phyloP scores from a whole-genome alignment of 2,329 filamentous ascomycete genomes.

The Trematosphaeria pertusa region DNA sequence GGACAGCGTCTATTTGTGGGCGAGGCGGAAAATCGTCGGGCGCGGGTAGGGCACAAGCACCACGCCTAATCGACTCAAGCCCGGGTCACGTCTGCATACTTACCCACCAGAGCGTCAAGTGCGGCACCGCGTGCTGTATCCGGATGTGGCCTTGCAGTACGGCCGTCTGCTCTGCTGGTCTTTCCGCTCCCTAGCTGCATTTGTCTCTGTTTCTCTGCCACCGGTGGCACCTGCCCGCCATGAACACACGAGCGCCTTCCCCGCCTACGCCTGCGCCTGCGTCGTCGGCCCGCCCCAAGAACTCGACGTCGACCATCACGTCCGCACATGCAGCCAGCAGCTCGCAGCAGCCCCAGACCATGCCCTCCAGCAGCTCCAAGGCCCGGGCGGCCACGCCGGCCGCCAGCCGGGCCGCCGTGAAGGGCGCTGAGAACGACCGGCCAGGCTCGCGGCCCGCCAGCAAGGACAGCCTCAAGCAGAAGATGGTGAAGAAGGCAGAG shows the following conservation, averaged over 20 bases:
- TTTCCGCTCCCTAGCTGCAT: conserved; percentile 1
- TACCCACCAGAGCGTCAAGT: conserved; percentile 8
- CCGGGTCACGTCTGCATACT: conserved; percentile 1
- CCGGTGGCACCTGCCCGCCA: conserved; percentile 28
- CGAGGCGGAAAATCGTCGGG: background rate
- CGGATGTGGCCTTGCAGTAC: conserved; percentile 9
- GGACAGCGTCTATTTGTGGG: background rate
- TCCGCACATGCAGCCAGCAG: conserved; percentile 29
- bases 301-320: conserved; percentile 36
- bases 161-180: conserved; percentile 4
- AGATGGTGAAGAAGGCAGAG: conserved; percentile 43
- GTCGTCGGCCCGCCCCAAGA: conserved; percentile 37
- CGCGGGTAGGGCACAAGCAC: background rate
- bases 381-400: conserved; percentile 36
- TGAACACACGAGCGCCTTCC: conserved; percentile 41
- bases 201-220: conserved; percentile 8
- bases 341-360: conserved; percentile 28
- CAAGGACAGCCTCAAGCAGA: conserved; percentile 49
- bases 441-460: conserved; percentile 39
- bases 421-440: conserved; percentile 38
- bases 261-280: too few relatives aligned
- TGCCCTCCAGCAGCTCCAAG: conserved; percentile 34
- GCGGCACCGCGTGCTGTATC: conserved; percentile 21
- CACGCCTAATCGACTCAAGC: conserved; percentile 1
- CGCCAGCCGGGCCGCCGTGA: conserved; percentile 34